Evolutionary conservation across 768 basidiomycete species (phyloP).

Genomic region (Albatrellus ellisii): DNA sequence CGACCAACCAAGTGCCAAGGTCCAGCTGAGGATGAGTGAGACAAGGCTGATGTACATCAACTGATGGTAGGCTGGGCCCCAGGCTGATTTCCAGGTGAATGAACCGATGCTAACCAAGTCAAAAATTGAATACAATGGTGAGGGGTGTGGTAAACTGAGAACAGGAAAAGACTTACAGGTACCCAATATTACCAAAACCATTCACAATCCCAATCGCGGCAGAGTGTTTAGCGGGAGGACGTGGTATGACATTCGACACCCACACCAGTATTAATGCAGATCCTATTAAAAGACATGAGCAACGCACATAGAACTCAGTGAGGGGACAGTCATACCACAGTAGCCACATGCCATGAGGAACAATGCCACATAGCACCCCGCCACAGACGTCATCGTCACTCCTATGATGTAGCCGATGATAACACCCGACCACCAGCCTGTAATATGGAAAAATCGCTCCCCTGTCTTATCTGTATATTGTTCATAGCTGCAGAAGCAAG

Average conservation of each 20-base stretch:
- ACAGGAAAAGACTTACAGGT: slow-evolving; percentile 36
- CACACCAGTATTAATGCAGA: slow-evolving; percentile 39
- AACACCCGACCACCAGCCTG: slow-evolving; percentile 43
- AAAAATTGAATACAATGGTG: neutral
- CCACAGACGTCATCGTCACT: slow-evolving; percentile 36
- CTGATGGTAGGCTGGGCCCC: slow-evolving; percentile 50
- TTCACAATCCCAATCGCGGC: slow-evolving; percentile 54
- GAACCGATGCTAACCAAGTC: slow-evolving; percentile 35
- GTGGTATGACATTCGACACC: slow-evolving; percentile 46
- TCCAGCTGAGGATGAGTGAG: slow-evolving; percentile 25
- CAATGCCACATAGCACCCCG: slow-evolving; percentile 43
- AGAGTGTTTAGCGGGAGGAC: slow-evolving; percentile 42
- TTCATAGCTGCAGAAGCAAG: neutral
- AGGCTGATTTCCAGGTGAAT: slow-evolving; percentile 46
- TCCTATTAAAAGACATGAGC: slow-evolving; percentile 20
- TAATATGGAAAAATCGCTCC: slow-evolving; percentile 51
- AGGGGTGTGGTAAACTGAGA: too few species aligned
- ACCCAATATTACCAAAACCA: slow-evolving; percentile 44
- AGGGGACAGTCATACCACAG: slow-evolving; percentile 18
- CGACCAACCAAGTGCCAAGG: too few species aligned
- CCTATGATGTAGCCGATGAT: slow-evolving; percentile 51
- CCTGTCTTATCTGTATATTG: slow-evolving; percentile 36
- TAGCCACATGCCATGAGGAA: slow-evolving; percentile 54
- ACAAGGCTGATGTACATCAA: slow-evolving; percentile 41
- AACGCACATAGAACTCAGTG: neutral